Base-by-base conservation (phyloP, 371 early-diverging fungal species). In the Dinochytrium kinnereticum region DNA sequence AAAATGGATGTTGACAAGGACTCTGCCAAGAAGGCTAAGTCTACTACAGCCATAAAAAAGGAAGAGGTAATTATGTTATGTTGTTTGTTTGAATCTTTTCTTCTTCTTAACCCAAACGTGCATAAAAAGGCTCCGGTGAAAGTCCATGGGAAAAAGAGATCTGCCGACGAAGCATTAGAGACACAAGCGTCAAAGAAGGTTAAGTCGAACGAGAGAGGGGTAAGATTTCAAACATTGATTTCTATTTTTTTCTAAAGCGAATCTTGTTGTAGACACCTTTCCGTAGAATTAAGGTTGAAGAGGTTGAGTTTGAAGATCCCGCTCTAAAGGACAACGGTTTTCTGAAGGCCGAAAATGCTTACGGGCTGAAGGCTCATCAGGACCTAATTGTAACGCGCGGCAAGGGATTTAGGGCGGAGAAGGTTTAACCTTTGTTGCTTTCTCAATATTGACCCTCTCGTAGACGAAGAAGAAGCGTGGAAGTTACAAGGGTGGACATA, bases 401-500 rank as follows among this genome's bases (percentile, higher is more conserved):
- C 49, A 96, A 96, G 82, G 93, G 91, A 31, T 98, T 98, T 88
- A 88, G 94, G 49, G 91, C 92, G 13, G 97, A 96, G 75, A 98
- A 98, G 90, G 66, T 71, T 51, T 68, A 68, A 13, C 13, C 7
- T 61, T 31, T 26, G 24, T 13, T 49, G 21, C 10, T 28, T 40
- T 50, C n/a, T 49, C 24, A 15, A 51, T 39, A 33, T 53, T 73
- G 31, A 15, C 30, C 30, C 33, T 3, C 17, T 17, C 17, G 44
- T 70, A 51, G 69, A 74, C 70, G 57, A 74, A 83, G 88, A 98
- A 98, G 88, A 98, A 98, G 92, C 88, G 94, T 55, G 98, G 98
- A 13, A 90, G 93, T 39, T 98, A 98, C 85, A 89, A 92, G 64
- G 98, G 98, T 36, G 98, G 98, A 31, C 84, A 83, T 66, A 98